Evolutionary conservation across 2,329 filamentous ascomycete genomes (phyloP), one percentile per base, ranked within the genome.

Genomic region (Chaetomium sp.): DNA sequence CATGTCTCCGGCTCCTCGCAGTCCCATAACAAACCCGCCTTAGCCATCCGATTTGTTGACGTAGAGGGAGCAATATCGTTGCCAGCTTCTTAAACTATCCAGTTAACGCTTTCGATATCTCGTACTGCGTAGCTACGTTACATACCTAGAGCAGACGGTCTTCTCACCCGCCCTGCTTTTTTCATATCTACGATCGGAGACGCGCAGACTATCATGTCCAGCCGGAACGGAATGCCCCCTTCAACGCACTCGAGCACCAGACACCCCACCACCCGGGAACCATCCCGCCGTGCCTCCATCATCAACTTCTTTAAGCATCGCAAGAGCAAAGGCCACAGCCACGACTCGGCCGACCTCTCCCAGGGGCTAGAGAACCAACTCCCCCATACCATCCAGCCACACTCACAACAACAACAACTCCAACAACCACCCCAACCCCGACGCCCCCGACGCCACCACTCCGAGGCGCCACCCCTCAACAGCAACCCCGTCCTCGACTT

Each of bases 91-190:
- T 38, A 53, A 53, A 27, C 31, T 33, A 42, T 60, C 23, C 31
- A 42, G 29, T 35, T 60, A 38, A 53, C 56, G 56, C 9, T 53
- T 51, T 53, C 57, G 47, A 7, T 7, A 53, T 60, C 23, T 12
- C 31, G 31, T 21, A n/a, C 47, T 60, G 13, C 47, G 51, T 42
- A 2, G 19, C 31, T 60, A 53, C 31, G 9, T 31, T 27, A 31
- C 25, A 13, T 31, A 1, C 42, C 19, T 49, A 29, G 19, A 33
- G 53, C 31, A 38, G 53, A 42, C 53, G 53, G 29, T 4, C 50
- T 19, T n/a, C n/a, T n/a, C n/a, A n/a, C n/a, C n/a, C 16, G 25
- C 25, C 25, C 25, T 53, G 25, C 50, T 9, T 53, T 13, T 12
- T 25, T 53, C 23, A 29, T 53, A 4, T 9, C 4, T n/a, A 29